Base-by-base conservation (phyloP, 805 yeast genomes). In the Kurtzmaniella fragi region DNA sequence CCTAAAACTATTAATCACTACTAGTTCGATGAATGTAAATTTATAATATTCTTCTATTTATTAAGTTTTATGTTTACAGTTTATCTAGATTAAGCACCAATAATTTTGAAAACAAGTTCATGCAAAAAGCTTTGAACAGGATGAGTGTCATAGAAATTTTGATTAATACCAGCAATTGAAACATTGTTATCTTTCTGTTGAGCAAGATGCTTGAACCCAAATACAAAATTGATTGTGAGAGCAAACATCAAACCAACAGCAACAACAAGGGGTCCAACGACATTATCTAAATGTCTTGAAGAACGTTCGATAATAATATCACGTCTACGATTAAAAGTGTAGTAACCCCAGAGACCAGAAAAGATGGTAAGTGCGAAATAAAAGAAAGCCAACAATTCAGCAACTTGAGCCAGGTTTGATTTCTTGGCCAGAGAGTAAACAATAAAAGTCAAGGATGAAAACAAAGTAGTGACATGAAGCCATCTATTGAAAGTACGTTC, bases 401-500 rank as follows among this genome's bases (percentile, higher is more conserved):
- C 91, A 30, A 84, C 55, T 3, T 53, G 48, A n/a, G 78, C 77
- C 50, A 78, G 78, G 43, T 81, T 75, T 0, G 96, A 81, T 23
- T 71, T 67, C 45, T 73, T 69, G 15, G 87, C 84, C 9, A 95
- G 82, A 31, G 81, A 77, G 66, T 86, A 86, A 40, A 93, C 76
- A 12, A 93, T 73, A 55, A 90, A 89, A 0, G 98, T 88, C 52
- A 93, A 66, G 0, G 90, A 81, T 15, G 95, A 80, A 49, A 93
- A 72, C 56, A 93, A 68, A 0, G 95, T 79, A 11, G 95, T 84
- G 16, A 91, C 91, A 47, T 84, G 89, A 48, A 93, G 71, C 99
- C 99, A 93, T 62, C 95, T 78, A 70, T 87, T 83, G 67, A 90
- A 91, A 3, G 99, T 93, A 61, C 99, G 83, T 67, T 93, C 99